These are phyloP conservation scores for Melampsora allii-populina DNA, from an alignment of 1,284 basidiomycete species.

Conservation along the genomic window DNA sequence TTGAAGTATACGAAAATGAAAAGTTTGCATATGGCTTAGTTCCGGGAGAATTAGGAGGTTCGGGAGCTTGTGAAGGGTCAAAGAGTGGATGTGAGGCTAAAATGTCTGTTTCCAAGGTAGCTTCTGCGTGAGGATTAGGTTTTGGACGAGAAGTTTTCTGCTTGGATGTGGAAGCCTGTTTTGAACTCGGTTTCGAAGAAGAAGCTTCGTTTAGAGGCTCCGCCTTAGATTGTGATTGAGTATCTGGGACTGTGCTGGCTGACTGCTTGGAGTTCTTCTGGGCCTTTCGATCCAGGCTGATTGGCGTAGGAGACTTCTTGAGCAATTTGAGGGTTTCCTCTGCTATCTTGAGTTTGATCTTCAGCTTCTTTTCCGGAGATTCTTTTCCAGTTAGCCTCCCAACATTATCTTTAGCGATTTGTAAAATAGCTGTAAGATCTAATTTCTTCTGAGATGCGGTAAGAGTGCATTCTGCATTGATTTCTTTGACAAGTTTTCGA, in stretches of 20 bases:
- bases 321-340: conserved; percentile 4
- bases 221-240: not conserved
- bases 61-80: conserved; percentile 27
- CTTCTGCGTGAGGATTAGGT: not conserved
- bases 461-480: not conserved
- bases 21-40: conserved; percentile 11
- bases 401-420: conserved; percentile 1
- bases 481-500: not conserved
- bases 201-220: not conserved
- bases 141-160: not conserved
- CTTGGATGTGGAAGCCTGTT: not conserved
- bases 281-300: not conserved
- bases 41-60: conserved; percentile 6
- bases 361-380: not conserved
- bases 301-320: not conserved
- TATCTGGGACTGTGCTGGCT: not conserved
- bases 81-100: conserved; percentile 16
- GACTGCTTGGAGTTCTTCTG: not conserved
- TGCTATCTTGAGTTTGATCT: not conserved
- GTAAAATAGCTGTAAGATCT: not conserved
- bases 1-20: conserved; percentile 31
- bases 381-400: not conserved
- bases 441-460: not conserved
- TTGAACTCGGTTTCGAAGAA: not conserved
- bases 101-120: conserved; percentile 14